Conservation (phyloP, 176 grass and related monocot species). For the Carex scoparia region DNA sequence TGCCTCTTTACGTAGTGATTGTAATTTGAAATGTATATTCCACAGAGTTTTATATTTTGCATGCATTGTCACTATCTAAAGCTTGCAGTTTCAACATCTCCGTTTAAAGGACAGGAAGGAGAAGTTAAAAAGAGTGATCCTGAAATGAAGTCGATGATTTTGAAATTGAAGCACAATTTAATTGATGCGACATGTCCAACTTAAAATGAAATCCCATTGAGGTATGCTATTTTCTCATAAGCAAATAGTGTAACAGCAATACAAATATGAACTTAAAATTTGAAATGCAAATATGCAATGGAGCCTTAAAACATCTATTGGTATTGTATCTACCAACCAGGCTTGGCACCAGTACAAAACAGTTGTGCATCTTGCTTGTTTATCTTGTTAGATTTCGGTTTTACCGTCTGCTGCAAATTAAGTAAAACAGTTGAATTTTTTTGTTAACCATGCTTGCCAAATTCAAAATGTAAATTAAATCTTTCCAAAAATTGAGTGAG, state of each 20-base stretch:
- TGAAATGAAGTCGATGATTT: constrained; percentile 29
- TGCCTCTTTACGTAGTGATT: not conserved
- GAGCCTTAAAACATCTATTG: not conserved
- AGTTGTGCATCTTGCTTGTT: no score
- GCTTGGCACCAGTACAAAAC: not conserved
- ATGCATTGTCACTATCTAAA: constrained; percentile 47
- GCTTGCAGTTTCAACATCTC: constrained; percentile 19
- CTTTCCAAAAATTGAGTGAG: no score
- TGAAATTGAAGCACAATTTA: constrained; percentile 35
- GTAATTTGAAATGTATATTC: constrained; percentile 21
- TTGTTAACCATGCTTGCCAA: no score
- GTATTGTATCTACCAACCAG: not conserved
- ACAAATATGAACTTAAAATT: not conserved
- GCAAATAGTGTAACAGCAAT: not conserved
- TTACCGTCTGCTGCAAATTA: no score
- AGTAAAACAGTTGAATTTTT: no score
- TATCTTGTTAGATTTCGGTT: no score
- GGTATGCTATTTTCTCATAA: constrained; percentile 34
- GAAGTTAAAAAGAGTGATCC: not conserved
- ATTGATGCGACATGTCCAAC: constrained; percentile 25
- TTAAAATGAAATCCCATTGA: constrained; percentile 35
- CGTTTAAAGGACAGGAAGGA: constrained; percentile 30
- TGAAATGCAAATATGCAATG: not conserved
- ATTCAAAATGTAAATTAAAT: no score
- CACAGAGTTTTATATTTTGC: constrained; percentile 26